phyloP scores from a whole-genome alignment of 108 stramenopile species.

The Fragilariopsis cylindrus region DNA sequence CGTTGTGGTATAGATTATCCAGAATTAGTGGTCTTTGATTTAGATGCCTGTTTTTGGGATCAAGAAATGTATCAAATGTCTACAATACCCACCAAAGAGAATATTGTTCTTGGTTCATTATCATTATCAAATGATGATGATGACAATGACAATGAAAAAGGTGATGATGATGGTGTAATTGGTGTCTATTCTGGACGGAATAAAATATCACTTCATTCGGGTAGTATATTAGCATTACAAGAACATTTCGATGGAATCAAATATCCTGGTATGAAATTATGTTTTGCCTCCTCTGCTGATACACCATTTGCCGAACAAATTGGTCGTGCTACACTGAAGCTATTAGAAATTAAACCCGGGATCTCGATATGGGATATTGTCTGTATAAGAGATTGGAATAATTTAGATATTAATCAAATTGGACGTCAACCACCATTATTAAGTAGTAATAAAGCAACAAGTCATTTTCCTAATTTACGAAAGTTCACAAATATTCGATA shows the following conservation, averaged over 20 bases:
- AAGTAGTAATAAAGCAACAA: conserved; percentile 64
- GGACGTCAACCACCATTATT: conserved; percentile 78
- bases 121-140: too few species aligned
- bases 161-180: too few species aligned
- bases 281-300: conserved; percentile 82
- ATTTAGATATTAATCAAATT: conserved; percentile 84
- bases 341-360: conserved; percentile 83
- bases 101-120: conserved; percentile 51
- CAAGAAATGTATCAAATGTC: conserved; percentile 89
- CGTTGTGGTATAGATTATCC: conserved; percentile 47
- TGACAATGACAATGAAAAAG: not conserved
- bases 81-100: conserved; percentile 49
- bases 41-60: conserved; percentile 92
- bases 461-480: conserved; percentile 88
- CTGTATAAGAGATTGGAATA: conserved; percentile 72
- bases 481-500: conserved; percentile 81
- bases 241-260: conserved; percentile 49
- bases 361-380: conserved; percentile 80
- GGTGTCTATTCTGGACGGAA: conserved; percentile 68
- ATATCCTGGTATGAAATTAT: conserved; percentile 78
- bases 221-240: conserved; percentile 73
- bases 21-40: conserved; percentile 75
- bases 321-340: conserved; percentile 72
- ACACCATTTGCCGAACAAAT: conserved; percentile 72
- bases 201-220: conserved; percentile 71